Evolutionary conservation across 2,329 filamentous ascomycete genomes (phyloP), one percentile per base, ranked within the genome.

Genomic region (Clathrospora elynae): DNA sequence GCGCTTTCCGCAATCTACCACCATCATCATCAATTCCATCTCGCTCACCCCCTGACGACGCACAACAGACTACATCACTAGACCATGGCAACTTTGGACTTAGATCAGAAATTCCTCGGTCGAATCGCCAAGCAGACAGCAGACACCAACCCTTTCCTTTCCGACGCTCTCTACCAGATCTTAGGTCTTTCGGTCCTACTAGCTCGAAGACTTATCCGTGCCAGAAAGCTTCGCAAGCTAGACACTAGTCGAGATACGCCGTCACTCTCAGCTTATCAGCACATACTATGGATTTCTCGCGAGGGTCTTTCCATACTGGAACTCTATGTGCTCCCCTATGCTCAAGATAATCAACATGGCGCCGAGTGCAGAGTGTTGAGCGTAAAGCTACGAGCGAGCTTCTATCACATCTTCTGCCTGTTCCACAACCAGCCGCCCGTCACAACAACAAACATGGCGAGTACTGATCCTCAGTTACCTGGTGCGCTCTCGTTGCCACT

Each of bases 41-140:
- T n/a, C 38, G 11, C 14, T 13, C 31, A 20, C n/a, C 29, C 39
- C 40, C 45, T 49, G 24, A 48, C 40, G n/a, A 23, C 19, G 14
- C 19, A 34, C 35, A 23, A 28, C 38, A 42, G 38, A 46, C 25
- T 12, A 18, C 36, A 25, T 10, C 41, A 26, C 38, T 46, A 55
- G 49, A 62, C 52, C 17, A 99, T 97, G 93, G 93, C 93, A 74
- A 93, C 91, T 67, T 93, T 90, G 49, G 90, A 96, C 74, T 90
- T 97, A 51, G 93, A 99, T 71, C 91, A 96, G 75, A 99, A 97
- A 75, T 96, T 95, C 73, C 80, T 99, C 63, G 90, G 90, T 73
- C 86, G 84, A 66, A 85, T 96, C 67, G 92, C 93, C 68, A 87
- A 85, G 72, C 80, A 84, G 49, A 90, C 90, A 57, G 84, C 86